Evolutionary conservation across 2,329 filamentous ascomycete species (phyloP).

Genomic region (Xylariaceae sp.): DNA sequence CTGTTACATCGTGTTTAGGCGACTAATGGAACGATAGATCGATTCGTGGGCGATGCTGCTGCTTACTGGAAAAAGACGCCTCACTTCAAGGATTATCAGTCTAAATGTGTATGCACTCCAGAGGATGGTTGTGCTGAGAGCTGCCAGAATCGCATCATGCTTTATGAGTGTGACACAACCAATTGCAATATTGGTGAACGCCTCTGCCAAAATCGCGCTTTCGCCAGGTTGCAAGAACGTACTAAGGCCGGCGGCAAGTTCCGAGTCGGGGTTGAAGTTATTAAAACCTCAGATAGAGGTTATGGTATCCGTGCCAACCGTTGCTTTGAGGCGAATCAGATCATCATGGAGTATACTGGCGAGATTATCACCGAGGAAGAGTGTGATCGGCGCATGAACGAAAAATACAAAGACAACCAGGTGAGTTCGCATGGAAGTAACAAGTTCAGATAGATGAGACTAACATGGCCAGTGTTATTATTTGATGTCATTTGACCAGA

Average conservation of each 20-base stretch:
- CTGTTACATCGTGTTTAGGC: background rate
- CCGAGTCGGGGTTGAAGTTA: conserved; percentile 91
- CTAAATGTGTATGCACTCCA: conserved; percentile 76
- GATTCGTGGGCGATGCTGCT: conserved; percentile 84
- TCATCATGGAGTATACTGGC: conserved; percentile 97
- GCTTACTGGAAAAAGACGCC: conserved; percentile 82
- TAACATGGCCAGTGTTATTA: conserved; percentile 78
- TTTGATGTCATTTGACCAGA: conserved; percentile 97
- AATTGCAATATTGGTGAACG: conserved; percentile 84
- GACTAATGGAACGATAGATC: conserved; percentile 64
- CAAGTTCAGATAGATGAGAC: conserved; percentile 13
- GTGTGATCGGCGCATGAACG: conserved; percentile 91
- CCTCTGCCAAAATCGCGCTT: conserved; percentile 84
- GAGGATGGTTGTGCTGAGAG: conserved; percentile 85
- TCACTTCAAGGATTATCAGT: conserved; percentile 74
- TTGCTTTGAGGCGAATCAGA: conserved; percentile 85
- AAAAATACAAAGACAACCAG: conserved; percentile 91
- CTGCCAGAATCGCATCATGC: conserved; percentile 95
- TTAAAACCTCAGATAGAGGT: conserved; percentile 87
- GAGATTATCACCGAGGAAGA: conserved; percentile 97
- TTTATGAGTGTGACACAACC: conserved; percentile 90
- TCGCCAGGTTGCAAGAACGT: conserved; percentile 77
- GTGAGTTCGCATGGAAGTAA: conserved; percentile 54
- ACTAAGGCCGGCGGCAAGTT: conserved; percentile 82
- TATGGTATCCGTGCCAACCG: conserved; percentile 92